A percentile compares a stretch with the other conserved stretches of the same genome.
These are phyloP conservation scores for Albatrellus ellisii DNA, from an alignment of 768 basidiomycete genomes.

Conservation along the genomic window DNA sequence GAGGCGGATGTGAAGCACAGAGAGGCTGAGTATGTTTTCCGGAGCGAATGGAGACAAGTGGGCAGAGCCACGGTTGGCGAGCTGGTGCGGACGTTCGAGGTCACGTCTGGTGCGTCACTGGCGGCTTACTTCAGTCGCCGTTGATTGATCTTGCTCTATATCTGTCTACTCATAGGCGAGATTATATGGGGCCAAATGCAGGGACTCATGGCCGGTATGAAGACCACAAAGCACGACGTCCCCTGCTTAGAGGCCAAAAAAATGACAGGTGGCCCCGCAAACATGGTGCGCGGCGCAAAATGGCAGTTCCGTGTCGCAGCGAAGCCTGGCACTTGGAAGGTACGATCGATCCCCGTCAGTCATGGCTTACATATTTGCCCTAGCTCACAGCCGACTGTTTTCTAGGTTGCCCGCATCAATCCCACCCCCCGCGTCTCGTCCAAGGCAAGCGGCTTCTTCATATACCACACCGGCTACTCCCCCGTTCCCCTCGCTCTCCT, in stretches of 20 bases:
- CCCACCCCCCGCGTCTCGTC: conserved; percentile 3
- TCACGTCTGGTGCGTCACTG: neutral
- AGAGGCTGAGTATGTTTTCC: neutral
- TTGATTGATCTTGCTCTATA: neutral
- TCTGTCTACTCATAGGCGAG: conserved; percentile 4
- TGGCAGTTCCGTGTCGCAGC: conserved; percentile 11
- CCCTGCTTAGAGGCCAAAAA: neutral
- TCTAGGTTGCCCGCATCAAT: conserved; percentile 8
- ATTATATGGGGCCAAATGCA: conserved; percentile 11
- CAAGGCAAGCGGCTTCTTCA: conserved; percentile 8
- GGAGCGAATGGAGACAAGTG: neutral
- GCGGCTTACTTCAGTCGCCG: neutral
- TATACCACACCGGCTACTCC: conserved; percentile 8
- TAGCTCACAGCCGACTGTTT: neutral
- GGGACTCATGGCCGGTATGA: conserved; percentile 10
- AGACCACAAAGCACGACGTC: conserved; percentile 5
- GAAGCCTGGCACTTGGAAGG: conserved; percentile 11
- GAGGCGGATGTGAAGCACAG: neutral
- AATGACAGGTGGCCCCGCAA: neutral
- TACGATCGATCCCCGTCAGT: neutral
- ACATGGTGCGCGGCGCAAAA: neutral
- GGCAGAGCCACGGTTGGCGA: neutral
- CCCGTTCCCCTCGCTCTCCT: conserved; percentile 3
- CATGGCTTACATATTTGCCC: neutral
- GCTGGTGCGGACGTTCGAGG: neutral